Conservation (phyloP, 2,329 filamentous ascomycete species). For the Sarocladium kiliense region DNA sequence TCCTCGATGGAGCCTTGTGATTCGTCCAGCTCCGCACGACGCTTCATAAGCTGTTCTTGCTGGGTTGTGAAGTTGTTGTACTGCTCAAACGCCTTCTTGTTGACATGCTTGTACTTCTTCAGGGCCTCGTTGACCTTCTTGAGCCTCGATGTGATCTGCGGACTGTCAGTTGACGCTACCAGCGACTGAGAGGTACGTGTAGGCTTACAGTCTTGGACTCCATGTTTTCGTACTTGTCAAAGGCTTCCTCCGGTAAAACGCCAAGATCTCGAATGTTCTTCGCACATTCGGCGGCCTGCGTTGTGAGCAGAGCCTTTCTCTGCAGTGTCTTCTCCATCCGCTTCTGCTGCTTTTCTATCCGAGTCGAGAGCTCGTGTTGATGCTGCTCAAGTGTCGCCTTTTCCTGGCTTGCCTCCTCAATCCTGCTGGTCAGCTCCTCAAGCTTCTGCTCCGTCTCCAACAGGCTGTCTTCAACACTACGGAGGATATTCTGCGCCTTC, state of each 20-base stretch:
- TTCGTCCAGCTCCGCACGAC: conserved; percentile 79
- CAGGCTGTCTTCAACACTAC: conserved; percentile 63
- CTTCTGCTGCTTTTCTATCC: conserved; percentile 82
- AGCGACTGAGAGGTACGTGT: no score
- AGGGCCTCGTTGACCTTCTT: conserved; percentile 89
- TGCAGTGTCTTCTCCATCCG: conserved; percentile 88
- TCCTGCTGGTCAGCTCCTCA: conserved; percentile 43
- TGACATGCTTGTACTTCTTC: conserved; percentile 96
- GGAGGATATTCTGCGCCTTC: conserved; percentile 65
- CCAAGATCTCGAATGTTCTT: conserved; percentile 90
- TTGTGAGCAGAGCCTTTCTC: conserved; percentile 74
- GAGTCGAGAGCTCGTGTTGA: conserved; percentile 68
- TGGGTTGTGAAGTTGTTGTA: conserved; percentile 96
- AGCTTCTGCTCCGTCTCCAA: conserved; percentile 70
- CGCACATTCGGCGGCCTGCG: conserved; percentile 73
- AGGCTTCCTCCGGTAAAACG: conserved; percentile 88
- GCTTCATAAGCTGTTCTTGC: conserved; percentile 78
- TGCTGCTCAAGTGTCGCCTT: conserved; percentile 62
- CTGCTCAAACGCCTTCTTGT: conserved; percentile 99
- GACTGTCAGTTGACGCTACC: neutral
- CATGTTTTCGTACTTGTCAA: conserved; percentile 82
- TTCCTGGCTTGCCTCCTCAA: conserved; percentile 50
- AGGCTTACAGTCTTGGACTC: conserved; percentile 66
- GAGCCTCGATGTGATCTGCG: conserved; percentile 59
- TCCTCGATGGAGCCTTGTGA: conserved; percentile 86